A percentile compares a stretch with the other conserved stretches of the same genome.
phyloP scores from a whole-genome alignment of 768 basidiomycete species.

The Cubamyces lactineus region DNA sequence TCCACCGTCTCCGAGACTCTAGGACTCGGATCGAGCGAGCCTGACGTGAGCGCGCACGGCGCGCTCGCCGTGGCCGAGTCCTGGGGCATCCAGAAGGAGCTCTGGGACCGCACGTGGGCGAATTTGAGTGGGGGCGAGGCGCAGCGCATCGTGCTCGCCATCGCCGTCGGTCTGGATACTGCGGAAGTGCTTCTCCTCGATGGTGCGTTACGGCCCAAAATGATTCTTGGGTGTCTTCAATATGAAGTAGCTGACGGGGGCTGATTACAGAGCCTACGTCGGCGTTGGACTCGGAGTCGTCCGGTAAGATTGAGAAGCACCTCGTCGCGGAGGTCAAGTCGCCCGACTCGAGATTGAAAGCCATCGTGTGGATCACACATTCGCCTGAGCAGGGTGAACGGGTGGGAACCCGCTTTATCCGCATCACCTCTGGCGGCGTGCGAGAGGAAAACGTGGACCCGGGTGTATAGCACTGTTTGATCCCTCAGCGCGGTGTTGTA shows the following conservation, averaged over 20 bases:
- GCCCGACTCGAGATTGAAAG: slow-evolving; percentile 57
- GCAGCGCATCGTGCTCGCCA: slow-evolving; percentile 80
- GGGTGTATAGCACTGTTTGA: slow-evolving; percentile 34
- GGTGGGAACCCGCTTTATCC: slow-evolving; percentile 71
- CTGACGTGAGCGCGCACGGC: slow-evolving; percentile 22
- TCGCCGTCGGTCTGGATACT: slow-evolving; percentile 69
- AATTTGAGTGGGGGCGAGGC: slow-evolving; percentile 85
- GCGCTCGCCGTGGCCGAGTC: slow-evolving; percentile 56
- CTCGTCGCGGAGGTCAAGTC: slow-evolving; percentile 56
- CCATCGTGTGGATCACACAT: slow-evolving; percentile 88
- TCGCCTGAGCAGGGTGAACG: slow-evolving; percentile 78
- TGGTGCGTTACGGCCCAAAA: slow-evolving; percentile 49
- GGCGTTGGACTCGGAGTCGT: slow-evolving; percentile 75
- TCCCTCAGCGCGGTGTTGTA: no score
- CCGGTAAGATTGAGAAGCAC: slow-evolving; percentile 64
- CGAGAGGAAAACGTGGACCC: slow-evolving; percentile 28
- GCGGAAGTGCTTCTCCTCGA: slow-evolving; percentile 82
- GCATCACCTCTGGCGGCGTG: slow-evolving; percentile 34
- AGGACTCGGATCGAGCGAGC: background rate
- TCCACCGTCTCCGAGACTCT: slow-evolving; percentile 16
- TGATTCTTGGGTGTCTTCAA: background rate
- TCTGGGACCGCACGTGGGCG: slow-evolving; percentile 83
- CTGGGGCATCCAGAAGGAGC: slow-evolving; percentile 68
- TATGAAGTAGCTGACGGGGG: background rate
- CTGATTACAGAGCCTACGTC: slow-evolving; percentile 77